Evolutionary conservation across 148 eudicot species (phyloP).

Genomic region (Dysphania ambrosioides): DNA sequence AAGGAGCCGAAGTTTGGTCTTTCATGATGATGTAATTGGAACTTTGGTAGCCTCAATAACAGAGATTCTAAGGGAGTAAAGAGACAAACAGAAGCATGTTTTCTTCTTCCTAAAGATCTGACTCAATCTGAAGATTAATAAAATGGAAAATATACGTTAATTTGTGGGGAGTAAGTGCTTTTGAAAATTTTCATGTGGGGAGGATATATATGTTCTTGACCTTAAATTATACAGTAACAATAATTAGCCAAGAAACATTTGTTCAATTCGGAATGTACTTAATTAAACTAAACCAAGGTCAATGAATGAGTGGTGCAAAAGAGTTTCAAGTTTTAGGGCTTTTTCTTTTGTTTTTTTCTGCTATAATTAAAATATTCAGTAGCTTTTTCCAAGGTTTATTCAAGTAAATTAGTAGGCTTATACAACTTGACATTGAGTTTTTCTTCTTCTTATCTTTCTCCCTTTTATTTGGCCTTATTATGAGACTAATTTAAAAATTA

Average conservation of each 20-base stretch:
- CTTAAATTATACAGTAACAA: neutral
- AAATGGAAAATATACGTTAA: constrained; percentile 18
- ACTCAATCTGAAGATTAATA: constrained; percentile 28
- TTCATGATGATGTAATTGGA: constrained; percentile 45
- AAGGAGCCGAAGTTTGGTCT: constrained; percentile 23
- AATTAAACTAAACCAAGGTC: constrained; percentile 12
- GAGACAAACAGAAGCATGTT: constrained; percentile 55
- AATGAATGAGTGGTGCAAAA: constrained; percentile 23
- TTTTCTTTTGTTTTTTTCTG: constrained; percentile 21
- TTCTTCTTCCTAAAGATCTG: constrained; percentile 49
- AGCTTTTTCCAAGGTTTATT: constrained; percentile 1
- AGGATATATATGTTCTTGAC: no score
- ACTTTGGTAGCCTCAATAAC: constrained; percentile 29
- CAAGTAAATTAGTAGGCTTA: constrained; percentile 10
- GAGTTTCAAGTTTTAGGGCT: constrained; percentile 2
- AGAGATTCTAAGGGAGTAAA: constrained; percentile 49
- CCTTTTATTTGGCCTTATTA: neutral
- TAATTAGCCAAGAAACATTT: constrained; percentile 8
- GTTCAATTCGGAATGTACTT: neutral
- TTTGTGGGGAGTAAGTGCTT: constrained; percentile 32
- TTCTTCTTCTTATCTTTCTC: constrained; percentile 28
- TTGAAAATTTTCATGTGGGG: constrained; percentile 19
- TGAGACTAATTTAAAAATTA: no score
- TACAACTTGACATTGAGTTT: constrained; percentile 3
- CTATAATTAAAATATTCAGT: constrained; percentile 9